Evolutionary conservation across 805 yeast genomes (phyloP).

Genomic region (Saccharomycopsis vini): DNA sequence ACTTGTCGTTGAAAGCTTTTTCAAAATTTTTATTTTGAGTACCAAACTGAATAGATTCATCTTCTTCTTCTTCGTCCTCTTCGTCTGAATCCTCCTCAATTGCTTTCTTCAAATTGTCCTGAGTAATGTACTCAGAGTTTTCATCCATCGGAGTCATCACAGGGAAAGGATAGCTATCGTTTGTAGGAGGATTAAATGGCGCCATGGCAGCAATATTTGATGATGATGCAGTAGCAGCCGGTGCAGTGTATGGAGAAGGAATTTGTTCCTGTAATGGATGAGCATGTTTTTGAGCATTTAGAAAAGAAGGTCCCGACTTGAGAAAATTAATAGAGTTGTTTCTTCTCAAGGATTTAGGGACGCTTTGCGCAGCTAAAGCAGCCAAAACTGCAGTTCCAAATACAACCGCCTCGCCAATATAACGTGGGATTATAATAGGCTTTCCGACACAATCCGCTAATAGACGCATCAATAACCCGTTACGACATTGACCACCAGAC

Average conservation of each 20-base stretch:
- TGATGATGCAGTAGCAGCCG: slow-evolving; percentile 65
- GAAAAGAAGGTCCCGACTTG: slow-evolving; percentile 10
- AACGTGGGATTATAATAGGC: slow-evolving; percentile 87
- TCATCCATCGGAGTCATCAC: slow-evolving; percentile 32
- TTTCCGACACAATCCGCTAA: slow-evolving; percentile 88
- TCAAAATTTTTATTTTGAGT: slow-evolving; percentile 43
- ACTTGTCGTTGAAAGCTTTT: slow-evolving; percentile 34
- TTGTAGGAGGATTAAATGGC: slow-evolving; percentile 26
- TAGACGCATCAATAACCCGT: slow-evolving; percentile 77
- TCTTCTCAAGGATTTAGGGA: slow-evolving; percentile 31
- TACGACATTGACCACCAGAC: slow-evolving; percentile 96
- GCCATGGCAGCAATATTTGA: slow-evolving; percentile 44
- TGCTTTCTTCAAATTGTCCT: slow-evolving; percentile 4
- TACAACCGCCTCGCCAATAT: slow-evolving; percentile 95
- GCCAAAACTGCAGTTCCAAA: slow-evolving; percentile 93
- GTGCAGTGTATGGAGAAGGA: slow-evolving; percentile 72
- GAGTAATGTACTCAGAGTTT: slow-evolving; percentile 27
- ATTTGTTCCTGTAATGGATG: too few species aligned
- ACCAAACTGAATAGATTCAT: slow-evolving; percentile 49
- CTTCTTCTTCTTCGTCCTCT: slow-evolving; percentile 39
- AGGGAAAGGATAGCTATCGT: slow-evolving; percentile 40
- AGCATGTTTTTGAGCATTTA: slow-evolving; percentile 4
- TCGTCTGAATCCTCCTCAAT: slow-evolving; percentile 23
- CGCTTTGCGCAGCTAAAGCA: slow-evolving; percentile 80
- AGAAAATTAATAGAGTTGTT: slow-evolving; percentile 16